Evolutionary conservation across 2,329 filamentous ascomycete species (phyloP), one percentile per base, ranked within the genome.

Genomic region (Cordyceps tenuipes): DNA sequence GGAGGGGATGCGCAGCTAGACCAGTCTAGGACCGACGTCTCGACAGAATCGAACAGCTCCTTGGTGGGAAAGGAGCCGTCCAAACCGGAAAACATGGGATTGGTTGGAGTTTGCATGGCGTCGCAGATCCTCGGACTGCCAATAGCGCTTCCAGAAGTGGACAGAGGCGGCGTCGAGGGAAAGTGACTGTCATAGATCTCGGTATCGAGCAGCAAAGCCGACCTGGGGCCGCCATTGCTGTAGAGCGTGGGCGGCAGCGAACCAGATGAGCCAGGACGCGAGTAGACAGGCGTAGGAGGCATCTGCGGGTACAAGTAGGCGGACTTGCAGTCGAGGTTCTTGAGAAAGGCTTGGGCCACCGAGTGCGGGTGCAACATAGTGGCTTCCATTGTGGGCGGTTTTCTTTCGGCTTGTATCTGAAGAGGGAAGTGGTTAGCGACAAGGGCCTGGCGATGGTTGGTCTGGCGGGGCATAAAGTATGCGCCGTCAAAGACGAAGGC

Each of bases 311-410:
- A 77, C 78, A 91, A 92, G 75, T 90, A 86, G 59, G 85, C 85
- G 59, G 85, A 85, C 75, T 92, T 88, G 69, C 86, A 81, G 67
- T 94, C 89, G 65, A 88, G 85, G 69, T 85, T 87, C 79, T 93
- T 96, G 81, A 92, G 94, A 82, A 89, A 92, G 80, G 91, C 95
- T 76, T 89, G 87, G 63, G 82, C 85, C 80, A 89, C 84, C 68
- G 81, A 73, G 73, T 82, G 84, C 68, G 75, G 70, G 76, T 53
- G 57, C 21, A 82, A 80, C 76, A 82, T 77, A 64, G 73, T 79
- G 68, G 82, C 74, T 70, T 90, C 87, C 88, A 91, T 91, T 77
- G 76, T 74, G 71, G 17, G 55, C 67, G 64, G 34, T 44, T 47
- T 8, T 46, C 54, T 57, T 58, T 54, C 69, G 23, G 23, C 23